phyloP scores from a whole-genome alignment of 2,329 filamentous ascomycete species.

The Pestalotiopsis sp. region DNA sequence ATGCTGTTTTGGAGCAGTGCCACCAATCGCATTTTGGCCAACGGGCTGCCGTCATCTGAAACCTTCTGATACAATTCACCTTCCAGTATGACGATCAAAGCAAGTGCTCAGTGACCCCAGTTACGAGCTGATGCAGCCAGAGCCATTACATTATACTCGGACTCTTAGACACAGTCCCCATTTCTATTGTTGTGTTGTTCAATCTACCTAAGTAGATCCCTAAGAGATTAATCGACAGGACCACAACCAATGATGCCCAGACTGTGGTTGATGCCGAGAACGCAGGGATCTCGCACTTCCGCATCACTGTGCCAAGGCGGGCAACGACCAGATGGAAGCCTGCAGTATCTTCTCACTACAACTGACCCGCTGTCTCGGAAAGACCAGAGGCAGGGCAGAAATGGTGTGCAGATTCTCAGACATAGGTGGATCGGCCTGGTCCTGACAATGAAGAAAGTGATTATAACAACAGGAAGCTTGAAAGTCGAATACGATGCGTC shows the following conservation, averaged over 20 bases:
- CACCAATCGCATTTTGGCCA: slow-evolving; percentile 3
- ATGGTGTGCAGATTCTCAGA: neutral
- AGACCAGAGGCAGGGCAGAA: neutral
- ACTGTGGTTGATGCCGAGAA: neutral
- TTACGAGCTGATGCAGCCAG: neutral
- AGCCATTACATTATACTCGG: neutral
- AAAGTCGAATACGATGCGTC: neutral
- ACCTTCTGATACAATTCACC: neutral
- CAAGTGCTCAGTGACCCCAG: neutral
- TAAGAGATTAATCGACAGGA: neutral
- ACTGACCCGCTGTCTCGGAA: neutral
- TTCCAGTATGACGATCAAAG: neutral
- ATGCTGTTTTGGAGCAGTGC: neutral
- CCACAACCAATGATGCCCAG: neutral
- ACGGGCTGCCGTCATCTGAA: neutral
- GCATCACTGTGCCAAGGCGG: neutral
- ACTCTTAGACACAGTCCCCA: no score
- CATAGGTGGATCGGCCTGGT: neutral
- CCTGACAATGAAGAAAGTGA: neutral
- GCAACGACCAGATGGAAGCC: neutral
- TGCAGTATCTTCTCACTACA: neutral
- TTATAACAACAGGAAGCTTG: neutral
- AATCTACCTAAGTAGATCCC: neutral
- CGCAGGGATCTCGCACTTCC: neutral
- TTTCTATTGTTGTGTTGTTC: neutral